Conservation (phyloP, 2,329 filamentous ascomycete genomes). For the Pyrenophora seminiperda region DNA sequence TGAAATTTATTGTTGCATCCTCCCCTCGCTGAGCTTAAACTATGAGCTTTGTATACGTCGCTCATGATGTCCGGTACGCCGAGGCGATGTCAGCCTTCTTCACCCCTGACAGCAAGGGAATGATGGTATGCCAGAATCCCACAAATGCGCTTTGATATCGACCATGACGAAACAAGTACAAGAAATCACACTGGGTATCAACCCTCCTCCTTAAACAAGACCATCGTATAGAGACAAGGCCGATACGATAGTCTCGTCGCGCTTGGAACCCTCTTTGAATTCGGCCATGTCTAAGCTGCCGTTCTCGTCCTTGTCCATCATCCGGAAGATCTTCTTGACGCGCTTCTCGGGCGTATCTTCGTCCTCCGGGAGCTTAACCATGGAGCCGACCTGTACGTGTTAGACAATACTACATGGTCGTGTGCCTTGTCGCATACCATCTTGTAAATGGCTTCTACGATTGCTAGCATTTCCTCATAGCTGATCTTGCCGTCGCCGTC, state of each 20-base stretch:
- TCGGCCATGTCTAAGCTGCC: slow-evolving; percentile 95
- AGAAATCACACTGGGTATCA: slow-evolving; percentile 36
- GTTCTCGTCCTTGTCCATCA: slow-evolving; percentile 99
- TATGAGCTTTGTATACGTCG: slow-evolving; percentile 42
- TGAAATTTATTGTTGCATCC: slow-evolving; percentile 17
- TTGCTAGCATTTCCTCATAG: slow-evolving; percentile 98
- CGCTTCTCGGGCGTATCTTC: slow-evolving; percentile 99
- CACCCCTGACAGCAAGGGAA: slow-evolving; percentile 39
- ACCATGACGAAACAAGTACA: slow-evolving; percentile 36
- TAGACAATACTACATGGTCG: slow-evolving; percentile 11
- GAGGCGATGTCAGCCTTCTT: slow-evolving; percentile 36
- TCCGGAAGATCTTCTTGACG: slow-evolving; percentile 96
- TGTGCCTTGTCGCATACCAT: slow-evolving; percentile 68
- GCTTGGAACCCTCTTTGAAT: slow-evolving; percentile 99
- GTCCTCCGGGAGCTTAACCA: slow-evolving; percentile 98
- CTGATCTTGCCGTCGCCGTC: slow-evolving; percentile 98
- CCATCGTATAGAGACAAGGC: slow-evolving; percentile 96
- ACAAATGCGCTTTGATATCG: slow-evolving; percentile 49
- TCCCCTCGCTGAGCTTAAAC: slow-evolving; percentile 7
- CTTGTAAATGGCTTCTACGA: slow-evolving; percentile 99
- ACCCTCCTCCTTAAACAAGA: slow-evolving; percentile 66
- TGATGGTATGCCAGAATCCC: slow-evolving; percentile 37
- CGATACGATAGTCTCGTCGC: slow-evolving; percentile 97
- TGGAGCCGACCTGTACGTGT: slow-evolving; percentile 79
- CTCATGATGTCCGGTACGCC: slow-evolving; percentile 40